A percentile compares a stretch with the other conserved stretches of the same genome.
These are phyloP conservation scores for Camellia japonica DNA, from an alignment of 148 eudicot genomes.

Conservation along the genomic window DNA sequence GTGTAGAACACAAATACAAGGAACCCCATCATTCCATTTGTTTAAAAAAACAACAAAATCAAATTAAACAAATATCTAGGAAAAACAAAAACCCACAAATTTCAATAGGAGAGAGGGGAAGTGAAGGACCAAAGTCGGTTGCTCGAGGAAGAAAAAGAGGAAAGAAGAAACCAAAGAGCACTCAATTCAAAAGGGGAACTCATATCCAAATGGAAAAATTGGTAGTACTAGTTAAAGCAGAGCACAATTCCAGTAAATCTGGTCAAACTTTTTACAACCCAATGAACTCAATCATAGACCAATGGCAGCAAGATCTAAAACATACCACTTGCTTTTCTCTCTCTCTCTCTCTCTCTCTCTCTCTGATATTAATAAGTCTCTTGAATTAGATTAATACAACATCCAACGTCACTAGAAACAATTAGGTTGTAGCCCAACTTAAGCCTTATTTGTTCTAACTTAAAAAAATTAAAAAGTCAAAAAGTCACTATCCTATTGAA, in stretches of 20 bases:
- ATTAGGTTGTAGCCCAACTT: no score
- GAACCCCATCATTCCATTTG: constrained; percentile 68
- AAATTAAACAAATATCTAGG: constrained; percentile 20
- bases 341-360: neutral
- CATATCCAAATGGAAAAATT: constrained; percentile 21
- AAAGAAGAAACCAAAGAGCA: constrained; percentile 57
- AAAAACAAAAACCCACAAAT: constrained; percentile 39
- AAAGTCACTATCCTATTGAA: no score
- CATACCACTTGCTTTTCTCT: neutral
- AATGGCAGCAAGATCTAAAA: constrained; percentile 22
- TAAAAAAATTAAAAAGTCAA: no score
- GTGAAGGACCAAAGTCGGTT: constrained; percentile 48
- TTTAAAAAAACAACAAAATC: constrained; percentile 25
- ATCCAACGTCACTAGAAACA: no score
- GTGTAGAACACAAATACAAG: constrained; percentile 45
- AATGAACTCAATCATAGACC: constrained; percentile 53
- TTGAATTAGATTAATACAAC: no score
- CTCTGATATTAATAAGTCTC: no score
- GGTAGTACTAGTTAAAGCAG: constrained; percentile 14
- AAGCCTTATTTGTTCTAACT: no score
- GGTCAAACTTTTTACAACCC: constrained; percentile 67
- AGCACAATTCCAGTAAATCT: constrained; percentile 50
- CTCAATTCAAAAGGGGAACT: constrained; percentile 45
- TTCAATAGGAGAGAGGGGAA: constrained; percentile 51
- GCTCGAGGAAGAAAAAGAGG: constrained; percentile 83